Percentiles rank a stretch among this genome's conserved stretches.
These are phyloP conservation scores for Aspergillus campestris DNA, from an alignment of 495 filamentous ascomycete genomes.

Conservation along the genomic window DNA sequence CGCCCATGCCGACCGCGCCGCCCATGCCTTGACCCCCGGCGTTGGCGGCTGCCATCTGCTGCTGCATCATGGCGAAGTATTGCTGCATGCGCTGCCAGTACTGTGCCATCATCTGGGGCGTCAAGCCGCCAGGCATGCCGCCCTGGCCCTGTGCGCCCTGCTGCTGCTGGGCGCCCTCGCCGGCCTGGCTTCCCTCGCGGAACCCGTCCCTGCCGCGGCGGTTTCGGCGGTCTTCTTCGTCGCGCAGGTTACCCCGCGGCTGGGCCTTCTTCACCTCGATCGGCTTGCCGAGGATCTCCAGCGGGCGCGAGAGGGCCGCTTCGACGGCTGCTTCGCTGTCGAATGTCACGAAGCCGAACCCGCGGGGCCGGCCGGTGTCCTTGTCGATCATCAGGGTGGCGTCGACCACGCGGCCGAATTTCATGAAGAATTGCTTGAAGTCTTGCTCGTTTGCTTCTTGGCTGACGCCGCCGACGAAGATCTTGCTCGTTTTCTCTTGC, in stretches of 20 bases:
- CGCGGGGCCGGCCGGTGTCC: slow-evolving; percentile 88
- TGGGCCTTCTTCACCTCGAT: slow-evolving; percentile 99
- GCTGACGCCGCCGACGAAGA: slow-evolving; percentile 95
- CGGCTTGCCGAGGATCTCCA: slow-evolving; percentile 88
- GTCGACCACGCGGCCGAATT: slow-evolving; percentile 93
- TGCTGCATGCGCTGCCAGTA: slow-evolving; percentile 97
- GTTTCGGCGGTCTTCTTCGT: slow-evolving; percentile 60
- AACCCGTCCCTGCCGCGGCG: slow-evolving; percentile 50
- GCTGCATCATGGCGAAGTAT: slow-evolving; percentile 91
- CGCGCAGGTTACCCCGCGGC: slow-evolving; percentile 86
- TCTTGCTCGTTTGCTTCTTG: slow-evolving; percentile 94
- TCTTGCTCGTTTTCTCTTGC: slow-evolving; percentile 95
- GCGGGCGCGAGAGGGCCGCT: slow-evolving; percentile 68
- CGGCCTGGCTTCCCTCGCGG: slow-evolving; percentile 46
- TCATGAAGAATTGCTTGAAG: slow-evolving; percentile 92
- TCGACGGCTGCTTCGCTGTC: slow-evolving; percentile 95
- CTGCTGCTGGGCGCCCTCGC: slow-evolving; percentile 42
- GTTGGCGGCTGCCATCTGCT: slow-evolving; percentile 48
- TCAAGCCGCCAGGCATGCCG: slow-evolving; percentile 56
- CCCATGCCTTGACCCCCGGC: slow-evolving; percentile 36
- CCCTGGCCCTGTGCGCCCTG: slow-evolving; percentile 30
- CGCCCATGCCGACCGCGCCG: slow-evolving; percentile 54
- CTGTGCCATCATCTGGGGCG: slow-evolving; percentile 93
- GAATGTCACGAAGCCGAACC: slow-evolving; percentile 98
- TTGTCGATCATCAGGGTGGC: slow-evolving; percentile 99